Percentiles rank a stretch among this genome's conserved stretches.
phyloP scores from a whole-genome alignment of 768 basidiomycete genomes.

The Psilocybe sp. region DNA sequence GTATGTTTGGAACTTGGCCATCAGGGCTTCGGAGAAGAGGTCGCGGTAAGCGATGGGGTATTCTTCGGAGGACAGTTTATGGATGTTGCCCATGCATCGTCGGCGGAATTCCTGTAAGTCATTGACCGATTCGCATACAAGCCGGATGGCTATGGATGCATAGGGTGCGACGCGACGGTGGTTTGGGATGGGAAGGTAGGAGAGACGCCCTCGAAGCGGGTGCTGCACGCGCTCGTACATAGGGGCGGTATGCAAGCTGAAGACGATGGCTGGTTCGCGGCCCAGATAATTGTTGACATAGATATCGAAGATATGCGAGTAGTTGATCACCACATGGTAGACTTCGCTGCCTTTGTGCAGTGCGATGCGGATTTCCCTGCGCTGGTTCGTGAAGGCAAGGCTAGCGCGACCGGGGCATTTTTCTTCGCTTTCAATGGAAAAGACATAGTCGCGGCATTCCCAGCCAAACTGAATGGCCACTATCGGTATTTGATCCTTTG shows the following conservation, averaged over 20 bases:
- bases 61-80: slow-evolving; percentile 29
- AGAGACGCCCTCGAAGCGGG: slow-evolving; percentile 29
- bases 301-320: slow-evolving; percentile 39
- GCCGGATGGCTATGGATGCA: slow-evolving; percentile 48
- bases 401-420: slow-evolving; percentile 18
- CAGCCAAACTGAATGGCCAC: slow-evolving; percentile 54
- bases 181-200: slow-evolving; percentile 35
- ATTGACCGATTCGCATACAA: slow-evolving; percentile 35
- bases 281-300: slow-evolving; percentile 31
- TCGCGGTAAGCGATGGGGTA: slow-evolving; percentile 37
- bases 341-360: slow-evolving; percentile 18
- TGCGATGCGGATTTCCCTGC: slow-evolving; percentile 44
- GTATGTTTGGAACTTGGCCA: slow-evolving; percentile 30
- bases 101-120: slow-evolving; percentile 37
- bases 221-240: slow-evolving; percentile 14
- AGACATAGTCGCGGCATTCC: slow-evolving; percentile 55
- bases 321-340: slow-evolving; percentile 40
- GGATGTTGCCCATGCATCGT: slow-evolving; percentile 36
- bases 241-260: slow-evolving; percentile 37
- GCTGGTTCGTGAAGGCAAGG: slow-evolving; percentile 39
- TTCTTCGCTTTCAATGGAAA: slow-evolving; percentile 60
- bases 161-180: slow-evolving; percentile 49
- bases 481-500: slow-evolving; percentile 26
- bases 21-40: slow-evolving; percentile 39
- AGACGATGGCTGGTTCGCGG: slow-evolving; percentile 34